These are phyloP conservation scores for Neoboletus subvelutipes DNA, from an alignment of 768 basidiomycete genomes.

Conservation along the genomic window DNA sequence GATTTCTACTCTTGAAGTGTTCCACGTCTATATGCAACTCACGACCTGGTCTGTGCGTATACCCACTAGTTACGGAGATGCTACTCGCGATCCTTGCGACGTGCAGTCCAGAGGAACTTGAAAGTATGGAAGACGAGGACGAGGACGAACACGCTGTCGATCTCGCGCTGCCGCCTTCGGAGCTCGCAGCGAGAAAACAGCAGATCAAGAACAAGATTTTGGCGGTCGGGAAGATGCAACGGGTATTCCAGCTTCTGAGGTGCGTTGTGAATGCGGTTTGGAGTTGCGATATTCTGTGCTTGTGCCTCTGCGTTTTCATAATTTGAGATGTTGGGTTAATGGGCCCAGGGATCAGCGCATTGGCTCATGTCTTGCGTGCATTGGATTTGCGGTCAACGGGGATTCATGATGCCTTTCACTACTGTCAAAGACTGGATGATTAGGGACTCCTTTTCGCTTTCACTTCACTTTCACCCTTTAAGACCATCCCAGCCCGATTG, in stretches of 20 bases:
- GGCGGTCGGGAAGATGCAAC: conserved; percentile 88
- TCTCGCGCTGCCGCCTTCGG: conserved; percentile 37
- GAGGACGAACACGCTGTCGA: conserved; percentile 29
- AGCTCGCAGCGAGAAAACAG: conserved; percentile 56
- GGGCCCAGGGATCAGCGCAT: neutral
- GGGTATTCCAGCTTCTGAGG: conserved; percentile 88
- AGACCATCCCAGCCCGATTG: neutral
- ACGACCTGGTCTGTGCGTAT: neutral
- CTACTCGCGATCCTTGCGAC: conserved; percentile 90
- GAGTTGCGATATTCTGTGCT: neutral
- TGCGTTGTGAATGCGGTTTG: conserved; percentile 36
- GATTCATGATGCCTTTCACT: neutral
- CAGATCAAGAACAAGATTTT: conserved; percentile 93
- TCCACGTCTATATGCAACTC: neutral
- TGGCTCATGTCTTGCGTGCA: neutral
- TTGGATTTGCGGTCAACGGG: neutral
- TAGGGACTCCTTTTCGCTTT: neutral
- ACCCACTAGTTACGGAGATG: conserved; percentile 87
- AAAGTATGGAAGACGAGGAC: conserved; percentile 55
- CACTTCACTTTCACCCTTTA: neutral
- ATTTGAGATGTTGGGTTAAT: neutral
- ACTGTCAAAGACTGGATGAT: neutral
- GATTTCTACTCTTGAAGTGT: neutral
- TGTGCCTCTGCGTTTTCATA: neutral
- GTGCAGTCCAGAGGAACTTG: conserved; percentile 91